Percentiles rank a stretch among this genome's conserved stretches.
These are phyloP conservation scores for Pyrenophora tritici-repentis DNA, from an alignment of 2,329 filamentous ascomycete genomes.

Conservation along the genomic window DNA sequence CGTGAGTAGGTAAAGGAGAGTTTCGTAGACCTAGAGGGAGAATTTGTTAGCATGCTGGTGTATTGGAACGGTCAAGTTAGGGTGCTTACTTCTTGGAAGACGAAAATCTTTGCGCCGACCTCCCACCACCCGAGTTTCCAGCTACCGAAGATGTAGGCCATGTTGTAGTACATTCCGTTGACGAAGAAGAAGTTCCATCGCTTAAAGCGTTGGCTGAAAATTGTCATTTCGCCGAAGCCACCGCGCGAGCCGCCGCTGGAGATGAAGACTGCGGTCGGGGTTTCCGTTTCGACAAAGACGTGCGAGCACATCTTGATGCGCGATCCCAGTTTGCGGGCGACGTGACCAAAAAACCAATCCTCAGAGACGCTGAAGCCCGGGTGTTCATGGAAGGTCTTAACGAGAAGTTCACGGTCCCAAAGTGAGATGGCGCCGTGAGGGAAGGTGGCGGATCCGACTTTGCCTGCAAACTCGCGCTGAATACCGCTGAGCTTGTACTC, in stretches of 20 bases:
- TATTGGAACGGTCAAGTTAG: neutral
- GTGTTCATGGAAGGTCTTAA: conserved; percentile 54
- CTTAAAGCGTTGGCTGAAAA: conserved; percentile 58
- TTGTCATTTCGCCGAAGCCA: conserved; percentile 59
- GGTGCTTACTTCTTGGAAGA: conserved; percentile 51
- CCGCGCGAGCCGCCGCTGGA: conserved; percentile 49
- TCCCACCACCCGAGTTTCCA: conserved; percentile 58
- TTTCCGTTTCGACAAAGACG: conserved; percentile 59
- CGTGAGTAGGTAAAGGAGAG: conserved; percentile 52
- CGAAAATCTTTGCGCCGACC: conserved; percentile 56
- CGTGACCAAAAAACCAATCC: conserved; percentile 60
- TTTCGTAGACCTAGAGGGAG: conserved; percentile 48
- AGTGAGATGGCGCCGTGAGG: conserved; percentile 58
- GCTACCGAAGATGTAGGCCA: conserved; percentile 52
- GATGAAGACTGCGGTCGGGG: conserved; percentile 52
- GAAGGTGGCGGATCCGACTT: conserved; percentile 55
- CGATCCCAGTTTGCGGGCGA: conserved; percentile 51
- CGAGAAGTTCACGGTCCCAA: conserved; percentile 54
- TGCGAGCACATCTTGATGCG: conserved; percentile 57
- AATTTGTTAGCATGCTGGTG: conserved; percentile 21
- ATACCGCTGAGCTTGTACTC: conserved; percentile 59
- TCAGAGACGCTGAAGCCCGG: conserved; percentile 58
- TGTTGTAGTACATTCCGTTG: conserved; percentile 55
- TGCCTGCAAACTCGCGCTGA: conserved; percentile 52
- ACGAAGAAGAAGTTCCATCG: conserved; percentile 61